Evolutionary conservation across 352 stramenopile species (phyloP), one percentile per base, ranked within the genome.

Genomic region (Pythium volutum): DNA sequence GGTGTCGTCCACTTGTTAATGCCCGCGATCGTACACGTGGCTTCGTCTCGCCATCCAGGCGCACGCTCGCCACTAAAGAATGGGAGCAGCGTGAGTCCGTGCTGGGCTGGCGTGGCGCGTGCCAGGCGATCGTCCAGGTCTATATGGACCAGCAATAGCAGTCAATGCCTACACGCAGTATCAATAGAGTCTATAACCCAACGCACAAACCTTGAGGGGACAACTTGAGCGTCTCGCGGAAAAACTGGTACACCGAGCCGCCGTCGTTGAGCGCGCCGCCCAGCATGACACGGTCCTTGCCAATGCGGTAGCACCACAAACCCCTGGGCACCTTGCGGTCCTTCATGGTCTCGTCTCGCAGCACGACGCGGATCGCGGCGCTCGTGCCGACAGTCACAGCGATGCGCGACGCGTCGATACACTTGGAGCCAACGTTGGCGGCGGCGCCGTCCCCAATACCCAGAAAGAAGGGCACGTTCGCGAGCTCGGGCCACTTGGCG

Each of bases 211-310:
- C 77, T 49, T 83, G 64, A 22, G 81, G 62, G 9, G 62, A 67
- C 15, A 93, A 55, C 31, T 62, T 69, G 64, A 98, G 71, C 10
- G 88, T 83, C 15, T 93, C 73, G 41, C 79, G 70, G 49, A 92
- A 87, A 77, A 96, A 98, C 55, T 97, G 89, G 59, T 95, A 93
- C 9, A 98, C 75, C n/a, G 89, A 98, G n/a, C 93, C 95, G n/a
- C 95, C 95, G 73, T 98, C 95, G 33, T 93, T 98, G n/a, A 98
- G 73, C 0, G 95, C 95, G 25, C 94, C 95, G n/a, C 95, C 95
- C 0, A 98, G 67, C 58, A 98, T 64, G 50, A 98, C 63, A 22
- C 88, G 77, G 34, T 91, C 67, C 22, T 78, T 73, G 51, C 93
- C 73, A 38, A 98, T 87, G 34, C 93, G 86, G 69, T 98, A 98